A percentile compares a stretch with the other conserved stretches of the same genome.
Conservation (phyloP, 805 yeast species). For the Kregervanrija delftensis region DNA sequence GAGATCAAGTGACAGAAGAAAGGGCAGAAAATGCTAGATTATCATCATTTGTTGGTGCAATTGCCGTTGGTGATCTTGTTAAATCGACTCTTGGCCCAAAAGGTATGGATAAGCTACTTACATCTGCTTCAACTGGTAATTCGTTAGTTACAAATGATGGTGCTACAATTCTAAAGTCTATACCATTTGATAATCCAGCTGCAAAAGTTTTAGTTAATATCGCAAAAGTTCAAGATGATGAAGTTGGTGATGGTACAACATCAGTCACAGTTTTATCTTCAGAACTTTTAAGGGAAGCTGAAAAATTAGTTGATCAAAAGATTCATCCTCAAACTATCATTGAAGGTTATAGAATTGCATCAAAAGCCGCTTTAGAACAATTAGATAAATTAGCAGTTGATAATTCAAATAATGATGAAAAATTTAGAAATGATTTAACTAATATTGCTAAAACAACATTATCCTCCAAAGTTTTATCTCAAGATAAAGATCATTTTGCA, state of each 20-base stretch:
- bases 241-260: slow-evolving; percentile 98
- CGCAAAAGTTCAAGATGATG: slow-evolving; percentile 95
- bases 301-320: slow-evolving; percentile 80
- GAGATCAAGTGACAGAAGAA: slow-evolving; percentile 96
- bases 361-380: slow-evolving; percentile 77
- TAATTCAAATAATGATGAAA: slow-evolving; percentile 47
- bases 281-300: slow-evolving; percentile 91
- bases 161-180: slow-evolving; percentile 89
- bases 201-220: slow-evolving; percentile 94
- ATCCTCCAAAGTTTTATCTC: slow-evolving; percentile 89
- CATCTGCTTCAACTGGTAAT: slow-evolving; percentile 73
- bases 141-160: slow-evolving; percentile 95
- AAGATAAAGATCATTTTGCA: slow-evolving; percentile 86
- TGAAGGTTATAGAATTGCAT: slow-evolving; percentile 89
- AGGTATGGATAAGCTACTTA: slow-evolving; percentile 96
- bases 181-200: slow-evolving; percentile 95
- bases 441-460: slow-evolving; percentile 90
- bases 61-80: slow-evolving; percentile 97
- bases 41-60: slow-evolving; percentile 96
- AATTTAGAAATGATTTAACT: slow-evolving; percentile 69
- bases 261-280: slow-evolving; percentile 90
- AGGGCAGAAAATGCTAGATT: slow-evolving; percentile 97
- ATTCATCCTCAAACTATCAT: slow-evolving; percentile 98
- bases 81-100: slow-evolving; percentile 94
- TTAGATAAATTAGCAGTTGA: slow-evolving; percentile 73